A percentile compares a stretch with the other conserved stretches of the same genome.
Evolutionary conservation across 1,284 basidiomycete species (phyloP).

Genomic region (Stygiomarasmius scandens): DNA sequence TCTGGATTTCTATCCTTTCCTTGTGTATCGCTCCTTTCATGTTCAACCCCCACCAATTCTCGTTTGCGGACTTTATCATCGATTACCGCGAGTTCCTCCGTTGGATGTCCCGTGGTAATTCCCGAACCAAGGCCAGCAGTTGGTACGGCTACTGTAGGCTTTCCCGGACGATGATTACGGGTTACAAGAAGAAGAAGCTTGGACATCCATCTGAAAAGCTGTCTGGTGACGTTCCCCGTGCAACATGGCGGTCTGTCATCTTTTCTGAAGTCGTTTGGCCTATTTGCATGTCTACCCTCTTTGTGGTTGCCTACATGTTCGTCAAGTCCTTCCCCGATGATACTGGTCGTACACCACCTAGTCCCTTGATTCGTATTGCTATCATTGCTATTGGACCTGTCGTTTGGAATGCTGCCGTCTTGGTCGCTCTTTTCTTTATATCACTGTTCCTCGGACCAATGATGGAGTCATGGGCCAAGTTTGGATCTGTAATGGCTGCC

Average conservation of each 20-base stretch:
- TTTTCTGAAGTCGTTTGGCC: slow-evolving; percentile 88
- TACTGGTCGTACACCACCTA: slow-evolving; percentile 66
- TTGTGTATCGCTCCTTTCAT: slow-evolving; percentile 94
- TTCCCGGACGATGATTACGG: slow-evolving; percentile 93
- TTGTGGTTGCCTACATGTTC: slow-evolving; percentile 89
- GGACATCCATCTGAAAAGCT: slow-evolving; percentile 96
- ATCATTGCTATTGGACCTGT: slow-evolving; percentile 93
- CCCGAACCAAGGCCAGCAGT: slow-evolving; percentile 91
- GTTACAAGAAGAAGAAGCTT: slow-evolving; percentile 97
- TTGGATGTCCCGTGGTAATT: slow-evolving; percentile 98
- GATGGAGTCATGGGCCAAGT: slow-evolving; percentile 84
- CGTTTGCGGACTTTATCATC: slow-evolving; percentile 93
- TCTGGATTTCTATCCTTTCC: slow-evolving; percentile 93
- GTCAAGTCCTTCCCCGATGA: slow-evolving; percentile 83
- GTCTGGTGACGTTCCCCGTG: slow-evolving; percentile 89
- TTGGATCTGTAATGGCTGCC: slow-evolving; percentile 90
- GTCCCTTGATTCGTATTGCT: slow-evolving; percentile 87
- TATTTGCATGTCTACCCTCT: slow-evolving; percentile 74
- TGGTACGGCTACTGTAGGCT: slow-evolving; percentile 98
- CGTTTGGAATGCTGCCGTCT: slow-evolving; percentile 92
- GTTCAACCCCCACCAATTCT: slow-evolving; percentile 98
- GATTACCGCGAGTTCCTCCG: slow-evolving; percentile 96
- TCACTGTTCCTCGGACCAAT: slow-evolving; percentile 92
- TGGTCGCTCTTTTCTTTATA: slow-evolving; percentile 86
- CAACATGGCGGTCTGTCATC: slow-evolving; percentile 84